Evolutionary conservation across 345 rosid species (phyloP).

Genomic region (Corymbia maculata): DNA sequence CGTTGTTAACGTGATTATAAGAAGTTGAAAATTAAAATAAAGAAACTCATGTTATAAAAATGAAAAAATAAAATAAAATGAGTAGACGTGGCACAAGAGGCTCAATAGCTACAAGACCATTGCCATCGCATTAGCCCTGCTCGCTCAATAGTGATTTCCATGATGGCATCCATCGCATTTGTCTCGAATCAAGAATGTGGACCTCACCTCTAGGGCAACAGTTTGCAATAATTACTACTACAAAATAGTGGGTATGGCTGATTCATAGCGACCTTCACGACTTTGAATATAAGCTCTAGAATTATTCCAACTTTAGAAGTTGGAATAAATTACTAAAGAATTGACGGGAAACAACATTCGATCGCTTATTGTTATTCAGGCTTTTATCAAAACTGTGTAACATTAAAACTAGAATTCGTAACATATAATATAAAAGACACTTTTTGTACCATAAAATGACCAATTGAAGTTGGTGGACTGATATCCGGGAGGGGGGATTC

Average conservation of each 20-base stretch:
- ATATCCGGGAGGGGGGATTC: neutral
- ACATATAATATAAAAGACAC: neutral
- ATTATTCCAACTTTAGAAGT: too few relatives aligned
- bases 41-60: neutral
- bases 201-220: neutral
- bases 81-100: neutral
- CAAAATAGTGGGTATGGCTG: neutral
- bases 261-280: fast-evolving
- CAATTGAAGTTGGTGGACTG: neutral
- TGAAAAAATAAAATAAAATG: neutral
- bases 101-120: neutral
- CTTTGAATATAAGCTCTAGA: neutral
- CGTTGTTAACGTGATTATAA: neutral
- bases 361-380: neutral
- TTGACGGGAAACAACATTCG: neutral
- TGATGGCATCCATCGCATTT: neutral
- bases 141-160: neutral
- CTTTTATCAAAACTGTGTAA: neutral
- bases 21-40: neutral
- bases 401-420: neutral
- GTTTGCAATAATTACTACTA: too few relatives aligned
- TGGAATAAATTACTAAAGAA: neutral
- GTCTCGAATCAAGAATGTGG: neutral
- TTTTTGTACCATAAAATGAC: neutral
- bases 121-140: fast-evolving